A percentile compares a stretch with the other conserved stretches of the same genome.
Conservation (phyloP, 306 rosid species). For the Phaseolus lunatus region DNA sequence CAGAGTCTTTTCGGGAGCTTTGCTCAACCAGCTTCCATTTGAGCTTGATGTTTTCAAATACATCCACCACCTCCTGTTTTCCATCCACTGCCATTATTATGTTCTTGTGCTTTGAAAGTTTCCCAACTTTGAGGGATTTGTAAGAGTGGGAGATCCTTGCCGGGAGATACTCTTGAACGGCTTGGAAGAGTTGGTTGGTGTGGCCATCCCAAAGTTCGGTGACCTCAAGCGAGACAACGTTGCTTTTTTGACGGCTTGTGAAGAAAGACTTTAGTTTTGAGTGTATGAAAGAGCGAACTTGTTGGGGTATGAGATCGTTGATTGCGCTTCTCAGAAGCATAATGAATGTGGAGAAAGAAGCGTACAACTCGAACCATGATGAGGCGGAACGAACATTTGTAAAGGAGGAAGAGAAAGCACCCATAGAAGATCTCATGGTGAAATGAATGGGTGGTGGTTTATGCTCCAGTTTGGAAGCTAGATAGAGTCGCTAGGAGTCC, state of each 20-base stretch:
- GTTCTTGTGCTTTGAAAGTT: not conserved
- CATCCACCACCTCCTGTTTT: constrained; percentile 41
- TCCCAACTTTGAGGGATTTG: constrained; percentile 46
- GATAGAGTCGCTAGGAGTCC: not conserved
- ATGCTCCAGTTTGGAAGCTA: not conserved
- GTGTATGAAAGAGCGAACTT: constrained; percentile 12
- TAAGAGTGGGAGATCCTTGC: not conserved
- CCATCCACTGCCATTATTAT: constrained; percentile 28
- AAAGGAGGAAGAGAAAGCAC: constrained; percentile 16
- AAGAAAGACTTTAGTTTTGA: constrained; percentile 34
- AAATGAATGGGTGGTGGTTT: not conserved
- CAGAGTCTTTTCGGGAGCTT: not conserved
- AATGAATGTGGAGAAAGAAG: constrained; percentile 48
- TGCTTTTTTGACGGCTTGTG: not conserved
- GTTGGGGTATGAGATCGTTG: constrained; percentile 48
- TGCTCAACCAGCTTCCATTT: constrained; percentile 37
- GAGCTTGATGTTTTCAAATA: constrained; percentile 42
- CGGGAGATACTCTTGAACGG: constrained; percentile 48
- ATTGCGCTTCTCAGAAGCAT: constrained; percentile 49
- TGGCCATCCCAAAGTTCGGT: constrained; percentile 30
- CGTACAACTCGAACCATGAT: constrained; percentile 56
- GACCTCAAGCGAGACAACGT: constrained; percentile 39
- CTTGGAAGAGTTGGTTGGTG: constrained; percentile 37
- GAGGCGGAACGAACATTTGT: constrained; percentile 36
- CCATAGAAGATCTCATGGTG: not conserved